Conservation (phyloP, 1,284 basidiomycete species). For the Leccinum solheimii region DNA sequence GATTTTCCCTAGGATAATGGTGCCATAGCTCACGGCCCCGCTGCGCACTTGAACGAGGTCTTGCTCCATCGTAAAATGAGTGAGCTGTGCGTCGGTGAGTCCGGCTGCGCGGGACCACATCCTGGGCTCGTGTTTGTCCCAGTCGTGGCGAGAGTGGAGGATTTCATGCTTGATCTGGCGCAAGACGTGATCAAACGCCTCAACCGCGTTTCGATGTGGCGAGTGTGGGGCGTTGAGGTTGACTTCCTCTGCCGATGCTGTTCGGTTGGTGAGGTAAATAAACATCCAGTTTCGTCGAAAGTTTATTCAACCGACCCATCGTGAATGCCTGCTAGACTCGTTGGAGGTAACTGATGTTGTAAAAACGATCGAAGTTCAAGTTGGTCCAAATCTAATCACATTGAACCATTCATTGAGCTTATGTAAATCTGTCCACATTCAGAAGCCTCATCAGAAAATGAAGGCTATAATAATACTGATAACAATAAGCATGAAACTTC, state of each 20-base stretch:
- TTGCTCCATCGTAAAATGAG: constrained; percentile 50
- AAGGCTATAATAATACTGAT: constrained; percentile 7
- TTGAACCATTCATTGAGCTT: constrained; percentile 11
- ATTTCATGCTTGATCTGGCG: constrained; percentile 62
- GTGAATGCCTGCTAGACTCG: constrained; percentile 6
- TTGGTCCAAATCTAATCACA: constrained; percentile 26
- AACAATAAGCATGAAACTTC: constrained; percentile 31
- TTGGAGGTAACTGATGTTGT: neutral
- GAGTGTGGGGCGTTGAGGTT: constrained; percentile 57
- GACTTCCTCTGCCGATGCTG: constrained; percentile 60
- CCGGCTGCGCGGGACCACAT: constrained; percentile 67
- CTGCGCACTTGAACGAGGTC: constrained; percentile 60
- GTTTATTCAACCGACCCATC: constrained; percentile 29
- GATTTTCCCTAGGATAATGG: constrained; percentile 74
- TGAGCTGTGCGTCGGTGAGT: constrained; percentile 54
- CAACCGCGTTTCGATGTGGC: constrained; percentile 57
- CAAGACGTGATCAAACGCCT: constrained; percentile 59
- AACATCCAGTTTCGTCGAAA: neutral
- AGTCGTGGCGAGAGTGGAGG: constrained; percentile 60
- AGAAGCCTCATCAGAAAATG: constrained; percentile 7
- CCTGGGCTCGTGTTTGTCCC: constrained; percentile 70
- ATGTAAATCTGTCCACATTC: constrained; percentile 20
- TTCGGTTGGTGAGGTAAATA: constrained; percentile 19
- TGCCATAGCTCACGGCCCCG: constrained; percentile 58
- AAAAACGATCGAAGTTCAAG: neutral